A percentile compares a stretch with the other conserved stretches of the same genome.
Conservation (phyloP, 495 filamentous ascomycete species). For the Penicillium verhagenii region DNA sequence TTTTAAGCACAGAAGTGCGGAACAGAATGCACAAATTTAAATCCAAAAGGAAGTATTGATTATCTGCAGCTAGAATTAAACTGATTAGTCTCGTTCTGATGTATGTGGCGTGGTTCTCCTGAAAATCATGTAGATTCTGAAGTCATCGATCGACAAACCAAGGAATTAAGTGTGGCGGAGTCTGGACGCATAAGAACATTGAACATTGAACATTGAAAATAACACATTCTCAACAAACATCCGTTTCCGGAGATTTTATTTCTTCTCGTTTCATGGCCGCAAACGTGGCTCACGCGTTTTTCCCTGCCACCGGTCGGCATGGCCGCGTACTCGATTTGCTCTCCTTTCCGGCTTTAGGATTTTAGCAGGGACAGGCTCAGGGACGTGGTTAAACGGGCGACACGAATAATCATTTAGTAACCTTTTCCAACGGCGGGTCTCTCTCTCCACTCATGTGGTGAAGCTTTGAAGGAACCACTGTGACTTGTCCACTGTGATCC, state of each 20-base stretch:
- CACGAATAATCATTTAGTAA: background rate
- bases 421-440: no score
- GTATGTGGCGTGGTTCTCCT: background rate
- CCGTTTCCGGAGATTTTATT: slow-evolving; percentile 13
- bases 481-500: background rate
- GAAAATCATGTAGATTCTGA: slow-evolving; percentile 4
- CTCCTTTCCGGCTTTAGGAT: background rate
- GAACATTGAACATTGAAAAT: background rate
- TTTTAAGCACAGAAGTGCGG: no score
- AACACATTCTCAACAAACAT: background rate
- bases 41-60: no score
- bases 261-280: no score
- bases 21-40: no score
- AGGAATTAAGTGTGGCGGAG: background rate
- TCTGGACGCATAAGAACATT: background rate
- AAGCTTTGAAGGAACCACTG: background rate
- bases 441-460: background rate
- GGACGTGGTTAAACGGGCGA: background rate
- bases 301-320: slow-evolving; percentile 17
- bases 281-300: slow-evolving; percentile 17
- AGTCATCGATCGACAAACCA: background rate
- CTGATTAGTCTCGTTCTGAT: background rate
- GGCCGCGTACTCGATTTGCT: slow-evolving; percentile 6
- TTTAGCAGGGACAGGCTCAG: background rate
- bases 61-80: background rate